These are phyloP conservation scores for Penicillium tannophilum DNA, from an alignment of 495 filamentous ascomycete genomes.

Conservation along the genomic window DNA sequence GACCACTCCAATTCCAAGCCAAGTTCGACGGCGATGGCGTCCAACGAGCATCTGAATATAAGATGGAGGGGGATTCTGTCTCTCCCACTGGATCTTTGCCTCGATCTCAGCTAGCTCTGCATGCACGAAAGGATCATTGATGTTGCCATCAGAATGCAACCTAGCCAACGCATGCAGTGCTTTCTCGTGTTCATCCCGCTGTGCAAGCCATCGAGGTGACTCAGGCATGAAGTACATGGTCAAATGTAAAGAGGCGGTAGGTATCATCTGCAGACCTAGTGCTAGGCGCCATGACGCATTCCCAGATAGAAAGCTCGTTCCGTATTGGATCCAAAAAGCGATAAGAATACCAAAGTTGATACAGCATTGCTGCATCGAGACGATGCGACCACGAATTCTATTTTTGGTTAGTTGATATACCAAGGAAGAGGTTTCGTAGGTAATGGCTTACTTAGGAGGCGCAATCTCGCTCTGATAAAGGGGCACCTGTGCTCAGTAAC, in stretches of 20 bases:
- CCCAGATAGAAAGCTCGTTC: constrained; percentile 50
- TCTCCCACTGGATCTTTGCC: constrained; percentile 30
- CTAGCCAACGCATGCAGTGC: constrained; percentile 64
- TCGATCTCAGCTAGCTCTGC: constrained; percentile 76
- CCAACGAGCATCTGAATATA: constrained; percentile 31
- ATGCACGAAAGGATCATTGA: constrained; percentile 66
- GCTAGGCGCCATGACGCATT: constrained; percentile 67
- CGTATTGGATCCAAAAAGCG: constrained; percentile 62
- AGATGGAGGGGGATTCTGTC: constrained; percentile 21
- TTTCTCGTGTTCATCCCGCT: constrained; percentile 66
- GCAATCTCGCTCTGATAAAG: constrained; percentile 31
- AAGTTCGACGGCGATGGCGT: constrained; percentile 28
- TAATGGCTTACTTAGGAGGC: constrained; percentile 19
- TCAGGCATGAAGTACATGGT: constrained; percentile 71
- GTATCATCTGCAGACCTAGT: constrained; percentile 73
- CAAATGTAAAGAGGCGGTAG: constrained; percentile 61
- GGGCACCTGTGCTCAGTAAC: constrained; percentile 15
- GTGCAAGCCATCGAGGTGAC: constrained; percentile 74
- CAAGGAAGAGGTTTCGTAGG: background rate
- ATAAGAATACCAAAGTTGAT: constrained; percentile 72
- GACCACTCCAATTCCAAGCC: constrained; percentile 36
- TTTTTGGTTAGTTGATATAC: constrained; percentile 63
- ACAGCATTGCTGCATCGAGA: constrained; percentile 74
- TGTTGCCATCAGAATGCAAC: constrained; percentile 66
- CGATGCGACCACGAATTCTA: constrained; percentile 66